Conservation (phyloP, 1,139 yeast genomes). For the Nadsonia commutata region DNA sequence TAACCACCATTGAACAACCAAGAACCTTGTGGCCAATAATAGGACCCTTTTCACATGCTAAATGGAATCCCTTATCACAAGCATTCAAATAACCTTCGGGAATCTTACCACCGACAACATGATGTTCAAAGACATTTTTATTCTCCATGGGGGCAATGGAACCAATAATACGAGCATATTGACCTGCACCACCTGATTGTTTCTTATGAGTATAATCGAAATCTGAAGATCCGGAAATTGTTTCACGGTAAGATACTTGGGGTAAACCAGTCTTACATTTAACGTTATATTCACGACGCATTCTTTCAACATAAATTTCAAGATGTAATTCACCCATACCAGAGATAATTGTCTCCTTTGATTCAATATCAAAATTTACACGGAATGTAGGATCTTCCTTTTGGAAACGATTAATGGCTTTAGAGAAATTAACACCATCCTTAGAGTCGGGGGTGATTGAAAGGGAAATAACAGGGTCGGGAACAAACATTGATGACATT, state of each 20-base stretch:
- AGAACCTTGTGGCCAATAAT: constrained; percentile 86
- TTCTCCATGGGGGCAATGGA: constrained; percentile 51
- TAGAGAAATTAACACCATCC: constrained; percentile 81
- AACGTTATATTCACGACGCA: constrained; percentile 92
- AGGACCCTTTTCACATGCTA: constrained; percentile 92
- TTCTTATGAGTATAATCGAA: constrained; percentile 94
- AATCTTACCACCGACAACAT: constrained; percentile 92
- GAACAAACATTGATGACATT: constrained; percentile 96
- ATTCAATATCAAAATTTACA: constrained; percentile 78
- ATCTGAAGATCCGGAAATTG: constrained; percentile 57
- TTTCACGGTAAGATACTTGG: constrained; percentile 95
- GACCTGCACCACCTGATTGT: constrained; percentile 99
- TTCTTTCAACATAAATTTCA: constrained; percentile 94
- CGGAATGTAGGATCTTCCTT: constrained; percentile 98
- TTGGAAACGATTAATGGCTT: constrained; percentile 93
- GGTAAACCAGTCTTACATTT: constrained; percentile 95
- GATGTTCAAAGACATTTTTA: constrained; percentile 60
- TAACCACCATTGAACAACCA: constrained; percentile 84
- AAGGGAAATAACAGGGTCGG: constrained; percentile 92
- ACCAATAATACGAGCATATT: constrained; percentile 94
- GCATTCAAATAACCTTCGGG: constrained; percentile 91
- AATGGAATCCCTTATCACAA: constrained; percentile 91
- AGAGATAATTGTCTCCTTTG: constrained; percentile 89
- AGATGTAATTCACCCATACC: constrained; percentile 98
- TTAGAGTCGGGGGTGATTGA: constrained; percentile 80